Percentiles rank a stretch among this genome's conserved stretches.
Evolutionary conservation across 2,329 filamentous ascomycete genomes (phyloP).

Genomic region (Aspergillus carbonarius): DNA sequence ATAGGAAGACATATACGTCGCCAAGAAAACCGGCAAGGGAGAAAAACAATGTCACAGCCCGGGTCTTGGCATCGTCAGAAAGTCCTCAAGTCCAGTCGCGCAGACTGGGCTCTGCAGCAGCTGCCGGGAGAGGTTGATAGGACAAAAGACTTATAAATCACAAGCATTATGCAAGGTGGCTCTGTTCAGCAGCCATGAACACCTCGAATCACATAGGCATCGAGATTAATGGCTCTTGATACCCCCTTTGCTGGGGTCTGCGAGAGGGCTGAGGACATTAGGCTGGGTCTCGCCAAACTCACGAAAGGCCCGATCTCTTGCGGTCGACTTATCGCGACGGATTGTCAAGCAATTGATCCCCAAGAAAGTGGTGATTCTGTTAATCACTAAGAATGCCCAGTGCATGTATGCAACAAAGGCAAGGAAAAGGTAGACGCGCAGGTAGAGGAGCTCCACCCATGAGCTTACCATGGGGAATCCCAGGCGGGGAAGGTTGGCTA

Average conservation of each 20-base stretch:
- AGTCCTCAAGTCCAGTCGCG: background rate
- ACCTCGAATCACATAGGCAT: background rate
- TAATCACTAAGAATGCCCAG: constrained; percentile 90
- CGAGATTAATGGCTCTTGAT: constrained; percentile 21
- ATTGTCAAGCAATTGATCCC: constrained; percentile 96
- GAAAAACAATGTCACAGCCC: background rate
- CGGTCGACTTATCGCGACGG: constrained; percentile 36
- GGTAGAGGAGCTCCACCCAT: constrained; percentile 71
- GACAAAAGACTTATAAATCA: background rate
- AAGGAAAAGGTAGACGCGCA: constrained; percentile 81
- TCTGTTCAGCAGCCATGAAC: background rate
- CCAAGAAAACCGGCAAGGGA: background rate
- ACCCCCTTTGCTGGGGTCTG: constrained; percentile 17
- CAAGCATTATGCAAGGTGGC: background rate
- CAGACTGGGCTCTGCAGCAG: background rate
- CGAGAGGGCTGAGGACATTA: constrained; percentile 8
- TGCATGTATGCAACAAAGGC: constrained; percentile 82
- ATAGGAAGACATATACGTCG: constrained; percentile 6
- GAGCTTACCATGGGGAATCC: constrained; percentile 68
- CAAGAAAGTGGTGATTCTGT: constrained; percentile 85
- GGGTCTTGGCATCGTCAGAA: background rate
- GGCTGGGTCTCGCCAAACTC: constrained; percentile 30
- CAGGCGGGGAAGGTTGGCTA: constrained; percentile 78
- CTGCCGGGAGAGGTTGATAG: background rate
- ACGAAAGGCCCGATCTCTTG: constrained; percentile 38